A percentile compares a stretch with the other conserved stretches of the same genome.
These are phyloP conservation scores for Crinitomyces ghanaensis DNA, from an alignment of 805 yeast species.

Conservation along the genomic window DNA sequence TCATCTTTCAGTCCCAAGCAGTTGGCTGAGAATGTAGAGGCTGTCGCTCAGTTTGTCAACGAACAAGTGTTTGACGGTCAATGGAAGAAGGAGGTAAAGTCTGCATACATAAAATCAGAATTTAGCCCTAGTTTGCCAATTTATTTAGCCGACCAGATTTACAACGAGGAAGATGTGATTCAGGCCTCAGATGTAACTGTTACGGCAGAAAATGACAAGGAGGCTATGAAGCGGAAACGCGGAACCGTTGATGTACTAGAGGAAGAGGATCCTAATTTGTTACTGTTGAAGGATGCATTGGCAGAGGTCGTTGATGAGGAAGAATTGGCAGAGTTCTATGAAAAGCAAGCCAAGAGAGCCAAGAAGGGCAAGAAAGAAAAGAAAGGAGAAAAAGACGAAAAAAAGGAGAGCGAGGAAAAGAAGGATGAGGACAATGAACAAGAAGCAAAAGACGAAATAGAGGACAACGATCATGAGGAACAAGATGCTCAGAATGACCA, in stretches of 20 bases:
- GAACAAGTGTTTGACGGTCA: slow-evolving; percentile 17
- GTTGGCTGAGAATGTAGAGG: slow-evolving; percentile 48
- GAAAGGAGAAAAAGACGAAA: no score
- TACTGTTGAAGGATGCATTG: slow-evolving; percentile 64
- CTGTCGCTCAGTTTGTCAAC: slow-evolving; percentile 39
- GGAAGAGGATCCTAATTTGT: slow-evolving; percentile 31
- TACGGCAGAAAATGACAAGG: slow-evolving; percentile 20
- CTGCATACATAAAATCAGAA: slow-evolving; percentile 53
- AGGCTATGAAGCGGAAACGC: slow-evolving; percentile 6
- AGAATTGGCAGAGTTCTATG: slow-evolving; percentile 35
- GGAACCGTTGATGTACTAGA: no score
- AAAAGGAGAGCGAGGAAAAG: slow-evolving; percentile 6
- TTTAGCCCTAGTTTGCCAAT: slow-evolving; percentile 79
- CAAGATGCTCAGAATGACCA: no score
- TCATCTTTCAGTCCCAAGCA: slow-evolving; percentile 34
- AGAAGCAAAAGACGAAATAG: slow-evolving; percentile 17
- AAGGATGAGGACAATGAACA: slow-evolving; percentile 2
- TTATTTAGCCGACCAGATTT: slow-evolving; percentile 49
- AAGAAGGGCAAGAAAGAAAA: slow-evolving; percentile 3
- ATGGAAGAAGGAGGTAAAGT: slow-evolving; percentile 19
- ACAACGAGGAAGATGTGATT: slow-evolving; percentile 37
- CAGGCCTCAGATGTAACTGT: slow-evolving; percentile 22
- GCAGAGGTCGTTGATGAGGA: slow-evolving; percentile 75
- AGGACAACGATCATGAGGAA: slow-evolving; percentile 24
- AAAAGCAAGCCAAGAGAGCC: slow-evolving; percentile 5